A percentile compares a stretch with the other conserved stretches of the same genome.
Evolutionary conservation across 495 filamentous ascomycete genomes (phyloP).

Genomic region (Xylaria cubensis): DNA sequence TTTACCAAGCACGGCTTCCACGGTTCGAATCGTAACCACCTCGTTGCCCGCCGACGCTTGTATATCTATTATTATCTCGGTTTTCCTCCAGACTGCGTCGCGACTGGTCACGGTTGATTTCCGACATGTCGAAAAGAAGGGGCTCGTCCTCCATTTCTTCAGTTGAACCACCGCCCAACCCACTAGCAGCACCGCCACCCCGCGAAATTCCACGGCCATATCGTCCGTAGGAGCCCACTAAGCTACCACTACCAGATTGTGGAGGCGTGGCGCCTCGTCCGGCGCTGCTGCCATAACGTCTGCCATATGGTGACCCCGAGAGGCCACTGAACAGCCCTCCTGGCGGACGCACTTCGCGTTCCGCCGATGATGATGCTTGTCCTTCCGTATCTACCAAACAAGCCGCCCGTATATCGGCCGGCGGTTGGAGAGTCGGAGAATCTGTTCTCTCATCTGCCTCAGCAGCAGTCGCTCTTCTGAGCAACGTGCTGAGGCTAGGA

Average conservation of each 20-base stretch:
- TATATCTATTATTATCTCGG: conserved; percentile 44
- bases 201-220: conserved; percentile 59
- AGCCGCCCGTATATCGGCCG: conserved; percentile 50
- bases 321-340: conserved; percentile 38
- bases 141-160: conserved; percentile 76
- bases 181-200: conserved; percentile 52
- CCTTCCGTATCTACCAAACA: conserved; percentile 47
- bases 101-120: conserved; percentile 68
- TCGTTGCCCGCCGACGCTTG: conserved; percentile 44
- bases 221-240: conserved; percentile 57
- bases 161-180: conserved; percentile 50
- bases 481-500: conserved; percentile 62
- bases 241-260: conserved; percentile 46
- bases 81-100: conserved; percentile 78
- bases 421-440: conserved; percentile 51
- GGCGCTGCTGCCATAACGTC: conserved; percentile 40
- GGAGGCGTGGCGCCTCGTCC: conserved; percentile 43
- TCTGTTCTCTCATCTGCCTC: conserved; percentile 38
- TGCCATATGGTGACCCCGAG: conserved; percentile 43
- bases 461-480: conserved; percentile 53
- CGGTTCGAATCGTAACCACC: conserved; percentile 42
- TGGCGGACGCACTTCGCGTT: conserved; percentile 45
- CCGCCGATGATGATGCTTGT: conserved; percentile 51
- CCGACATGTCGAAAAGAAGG: conserved; percentile 86
- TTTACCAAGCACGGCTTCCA: conserved; percentile 43